Conservation (phyloP, 139 green algal species). For the Asterochloris sp. region DNA sequence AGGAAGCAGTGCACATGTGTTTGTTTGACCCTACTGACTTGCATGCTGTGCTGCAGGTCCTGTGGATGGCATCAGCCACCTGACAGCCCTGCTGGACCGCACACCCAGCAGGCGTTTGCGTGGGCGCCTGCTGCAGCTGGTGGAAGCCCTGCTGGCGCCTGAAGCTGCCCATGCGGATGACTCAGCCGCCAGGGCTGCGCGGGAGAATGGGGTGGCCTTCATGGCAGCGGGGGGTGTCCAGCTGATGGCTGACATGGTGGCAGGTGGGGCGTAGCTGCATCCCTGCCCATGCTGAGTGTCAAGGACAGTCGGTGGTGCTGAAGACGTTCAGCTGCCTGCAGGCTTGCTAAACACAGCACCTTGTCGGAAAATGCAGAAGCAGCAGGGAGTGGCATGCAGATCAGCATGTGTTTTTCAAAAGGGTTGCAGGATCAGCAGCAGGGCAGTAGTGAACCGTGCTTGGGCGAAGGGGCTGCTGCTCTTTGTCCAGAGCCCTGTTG, state of each 20-base stretch:
- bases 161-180: neutral
- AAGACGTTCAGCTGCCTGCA: too few species aligned
- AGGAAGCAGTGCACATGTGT: too few species aligned
- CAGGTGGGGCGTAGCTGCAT: constrained; percentile 21
- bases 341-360: too few species aligned
- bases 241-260: constrained; percentile 81
- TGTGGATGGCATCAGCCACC: constrained; percentile 74
- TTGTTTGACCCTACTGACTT: neutral
- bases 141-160: constrained; percentile 71
- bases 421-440: too few species aligned
- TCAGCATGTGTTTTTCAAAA: too few species aligned
- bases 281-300: too few species aligned
- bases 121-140: constrained; percentile 70
- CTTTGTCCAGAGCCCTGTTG: too few species aligned
- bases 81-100: constrained; percentile 67
- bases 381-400: too few species aligned
- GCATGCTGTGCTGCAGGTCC: constrained; percentile 40
- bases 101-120: constrained; percentile 56
- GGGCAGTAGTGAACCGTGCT: too few species aligned
- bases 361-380: too few species aligned
- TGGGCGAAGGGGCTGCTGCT: too few species aligned
- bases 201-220: constrained; percentile 64
- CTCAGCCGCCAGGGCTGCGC: constrained; percentile 3
- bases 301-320: too few species aligned
- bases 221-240: constrained; percentile 64